Percentiles rank a stretch among this genome's conserved stretches.
Conservation (phyloP, 2,329 filamentous ascomycete genomes). For the Trichophyton schoenleinii region DNA sequence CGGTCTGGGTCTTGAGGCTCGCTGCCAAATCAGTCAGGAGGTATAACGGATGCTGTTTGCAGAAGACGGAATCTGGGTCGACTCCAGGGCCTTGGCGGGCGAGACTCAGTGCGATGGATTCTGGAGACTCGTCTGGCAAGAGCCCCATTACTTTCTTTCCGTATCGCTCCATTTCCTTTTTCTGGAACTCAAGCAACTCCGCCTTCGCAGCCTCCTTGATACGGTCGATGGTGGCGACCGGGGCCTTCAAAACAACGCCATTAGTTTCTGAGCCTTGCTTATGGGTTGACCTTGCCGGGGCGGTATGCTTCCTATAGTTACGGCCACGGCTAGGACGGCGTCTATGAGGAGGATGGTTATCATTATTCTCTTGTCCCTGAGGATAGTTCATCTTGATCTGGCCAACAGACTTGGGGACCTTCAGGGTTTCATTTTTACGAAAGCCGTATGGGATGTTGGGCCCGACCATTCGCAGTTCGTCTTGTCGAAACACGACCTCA, state of each 20-base stretch:
- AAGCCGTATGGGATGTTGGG: constrained; percentile 3
- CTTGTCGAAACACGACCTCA: constrained; percentile 15
- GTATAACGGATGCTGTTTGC: background rate
- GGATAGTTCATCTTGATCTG: background rate
- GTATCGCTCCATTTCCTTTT: constrained; percentile 5
- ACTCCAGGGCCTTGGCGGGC: constrained; percentile 19
- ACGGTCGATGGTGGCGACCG: background rate
- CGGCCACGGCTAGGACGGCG: background rate
- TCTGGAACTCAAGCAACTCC: constrained; percentile 16
- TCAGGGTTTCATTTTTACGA: constrained; percentile 4
- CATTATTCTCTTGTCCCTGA: background rate
- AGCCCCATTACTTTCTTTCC: constrained; percentile 3
- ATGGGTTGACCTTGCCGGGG: background rate
- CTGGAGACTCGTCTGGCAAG: background rate
- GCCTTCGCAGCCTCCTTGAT: constrained; percentile 7
- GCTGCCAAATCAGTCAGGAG: background rate
- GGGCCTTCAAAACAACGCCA: background rate
- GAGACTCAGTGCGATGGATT: constrained; percentile 1
- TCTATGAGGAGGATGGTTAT: background rate
- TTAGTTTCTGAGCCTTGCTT: background rate
- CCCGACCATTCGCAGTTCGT: constrained; percentile 7
- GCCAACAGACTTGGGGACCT: background rate
- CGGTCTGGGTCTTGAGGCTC: background rate
- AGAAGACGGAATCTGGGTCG: constrained; percentile 14
- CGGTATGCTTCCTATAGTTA: background rate